These are phyloP conservation scores for Geosmithia flava DNA, from an alignment of 2,329 filamentous ascomycete genomes.

Conservation along the genomic window DNA sequence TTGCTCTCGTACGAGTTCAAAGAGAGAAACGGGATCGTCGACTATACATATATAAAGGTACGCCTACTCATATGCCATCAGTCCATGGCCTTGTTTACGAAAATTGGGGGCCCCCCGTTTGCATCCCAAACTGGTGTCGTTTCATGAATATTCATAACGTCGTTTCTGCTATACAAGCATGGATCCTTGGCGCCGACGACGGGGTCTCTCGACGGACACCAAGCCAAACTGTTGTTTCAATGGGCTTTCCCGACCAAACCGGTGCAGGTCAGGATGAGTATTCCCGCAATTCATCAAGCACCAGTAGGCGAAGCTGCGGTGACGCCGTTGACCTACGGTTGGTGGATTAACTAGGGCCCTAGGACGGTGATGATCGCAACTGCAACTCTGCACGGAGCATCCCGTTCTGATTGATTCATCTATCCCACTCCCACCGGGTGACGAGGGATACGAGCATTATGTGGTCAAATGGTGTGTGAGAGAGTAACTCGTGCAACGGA, in stretches of 20 bases:
- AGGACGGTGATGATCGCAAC: no score
- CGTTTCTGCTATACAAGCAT: background rate
- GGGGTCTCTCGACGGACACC: background rate
- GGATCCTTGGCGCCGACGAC: background rate
- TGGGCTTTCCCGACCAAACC: background rate
- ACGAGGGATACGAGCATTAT: no score
- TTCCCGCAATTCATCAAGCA: no score
- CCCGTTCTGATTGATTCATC: no score
- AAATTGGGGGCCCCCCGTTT: background rate
- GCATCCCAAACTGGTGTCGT: background rate
- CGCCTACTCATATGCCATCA: background rate
- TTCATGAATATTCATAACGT: background rate
- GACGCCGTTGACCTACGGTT: no score
- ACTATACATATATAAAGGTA: background rate
- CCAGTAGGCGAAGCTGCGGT: no score
- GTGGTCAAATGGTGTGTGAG: no score
- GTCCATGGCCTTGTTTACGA: background rate
- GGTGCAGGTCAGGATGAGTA: no score
- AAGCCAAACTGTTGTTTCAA: background rate
- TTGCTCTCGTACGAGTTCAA: background rate
- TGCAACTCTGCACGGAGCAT: no score
- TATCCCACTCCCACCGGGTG: no score
- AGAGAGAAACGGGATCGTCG: background rate
- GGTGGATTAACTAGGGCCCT: no score
- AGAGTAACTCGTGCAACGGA: no score